Evolutionary conservation across 441 rosid genomes (phyloP), one percentile per base, ranked within the genome.

Genomic region (Theobroma grandiflorum): DNA sequence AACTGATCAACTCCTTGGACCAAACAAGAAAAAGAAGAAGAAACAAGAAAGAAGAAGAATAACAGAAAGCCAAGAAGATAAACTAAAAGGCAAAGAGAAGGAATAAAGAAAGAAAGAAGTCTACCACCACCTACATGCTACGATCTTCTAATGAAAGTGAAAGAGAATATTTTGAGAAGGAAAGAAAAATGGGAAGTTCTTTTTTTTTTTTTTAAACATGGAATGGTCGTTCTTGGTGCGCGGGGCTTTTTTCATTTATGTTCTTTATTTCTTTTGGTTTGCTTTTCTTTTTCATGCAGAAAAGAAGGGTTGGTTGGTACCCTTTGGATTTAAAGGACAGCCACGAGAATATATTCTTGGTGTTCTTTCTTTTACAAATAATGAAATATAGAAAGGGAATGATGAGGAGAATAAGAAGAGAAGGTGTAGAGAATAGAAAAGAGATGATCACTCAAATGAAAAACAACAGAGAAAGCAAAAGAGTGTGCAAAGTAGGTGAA

Each of bases 261-360:
- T 15, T 63, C 42, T 14, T 62, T 62, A 61, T 26, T 12, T 15
- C 11, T 43, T 55, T 38, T 33, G 7, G 8, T 22, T 43, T 74
- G 59, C 61, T 75, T 61, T 61, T 65, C 37, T 50, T 76, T 15
- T 45, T 50, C 40, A 55, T 40, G 73, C 45, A 73, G 78, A 63
- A 72, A 79, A 37, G 78, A 71, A 47, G 12, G 59, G 66, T 42
- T 37, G 62, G 12, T n/a, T 70, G 47, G 42, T 69, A 68, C 16
- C n/a, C 50, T 10, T 63, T 62, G 65, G 43, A 69, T 33, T 38
- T 49, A 62, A 64, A 71, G 64, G 26, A 59, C 53, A 64, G 64
- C 50, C 62, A 66, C 38, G 6, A 53, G 77, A 79, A 79, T 79
- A 79, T 79, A 63, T 79, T 70, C 81, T 64, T 52, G 8, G 14